A percentile compares a stretch with the other conserved stretches of the same genome.
phyloP scores from a whole-genome alignment of 2,329 filamentous ascomycete species.

The Fusarium graminum region DNA sequence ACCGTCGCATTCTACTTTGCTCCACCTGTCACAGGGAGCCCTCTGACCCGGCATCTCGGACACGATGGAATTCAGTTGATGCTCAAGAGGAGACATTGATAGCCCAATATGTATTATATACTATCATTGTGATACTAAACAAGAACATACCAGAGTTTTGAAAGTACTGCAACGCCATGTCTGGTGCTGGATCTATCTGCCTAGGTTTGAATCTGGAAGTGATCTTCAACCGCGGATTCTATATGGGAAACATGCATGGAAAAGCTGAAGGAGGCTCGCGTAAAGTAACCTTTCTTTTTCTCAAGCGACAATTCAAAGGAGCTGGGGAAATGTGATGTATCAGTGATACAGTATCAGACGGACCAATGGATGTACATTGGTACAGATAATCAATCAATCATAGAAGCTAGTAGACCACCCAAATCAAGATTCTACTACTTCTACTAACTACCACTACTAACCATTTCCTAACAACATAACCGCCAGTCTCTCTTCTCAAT shows the following conservation, averaged over 20 bases:
- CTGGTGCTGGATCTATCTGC: not conserved
- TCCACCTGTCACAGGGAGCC: constrained; percentile 16
- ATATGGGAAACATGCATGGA: constrained; percentile 17
- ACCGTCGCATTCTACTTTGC: not conserved
- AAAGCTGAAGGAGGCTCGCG: constrained; percentile 9
- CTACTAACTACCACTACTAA: not conserved
- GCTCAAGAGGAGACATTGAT: constrained; percentile 1
- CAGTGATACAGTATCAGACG: constrained; percentile 3
- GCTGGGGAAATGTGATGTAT: not conserved
- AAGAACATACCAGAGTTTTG: not conserved
- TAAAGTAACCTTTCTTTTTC: constrained; percentile 18
- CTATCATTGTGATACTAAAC: not conserved
- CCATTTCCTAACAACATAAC: constrained; percentile 17
- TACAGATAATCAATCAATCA: not conserved
- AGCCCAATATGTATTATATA: not conserved
- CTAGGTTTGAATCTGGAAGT: constrained; percentile 20
- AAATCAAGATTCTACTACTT: too few species aligned
- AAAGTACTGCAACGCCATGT: not conserved
- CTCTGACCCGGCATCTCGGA: constrained; percentile 12
- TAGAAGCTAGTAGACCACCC: too few species aligned
- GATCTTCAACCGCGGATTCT: constrained; percentile 30
- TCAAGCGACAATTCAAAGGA: not conserved
- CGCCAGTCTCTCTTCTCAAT: constrained; percentile 20
- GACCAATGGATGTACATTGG: constrained; percentile 2
- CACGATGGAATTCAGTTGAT: not conserved